Percentiles rank a stretch among this genome's conserved stretches.
phyloP scores from a whole-genome alignment of 2,329 filamentous ascomycete genomes.

The Colletotrichum musicola region DNA sequence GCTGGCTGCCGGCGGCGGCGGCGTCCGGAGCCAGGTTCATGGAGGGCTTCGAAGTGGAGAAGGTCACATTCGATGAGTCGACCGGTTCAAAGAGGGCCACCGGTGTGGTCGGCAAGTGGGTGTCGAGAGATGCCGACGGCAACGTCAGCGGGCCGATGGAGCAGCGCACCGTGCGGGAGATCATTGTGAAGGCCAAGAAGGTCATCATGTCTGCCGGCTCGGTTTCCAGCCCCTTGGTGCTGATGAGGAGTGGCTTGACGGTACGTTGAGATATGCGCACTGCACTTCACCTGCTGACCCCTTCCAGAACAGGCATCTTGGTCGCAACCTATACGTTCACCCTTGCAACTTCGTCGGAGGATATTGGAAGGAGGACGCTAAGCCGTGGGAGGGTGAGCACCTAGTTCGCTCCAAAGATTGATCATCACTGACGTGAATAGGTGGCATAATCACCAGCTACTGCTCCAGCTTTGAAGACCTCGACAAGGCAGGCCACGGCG shows the following conservation, averaged over 20 bases:
- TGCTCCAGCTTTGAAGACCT: slow-evolving; percentile 84
- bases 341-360: slow-evolving; percentile 73
- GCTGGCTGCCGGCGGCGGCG: slow-evolving; percentile 84
- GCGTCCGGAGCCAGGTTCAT: slow-evolving; percentile 83
- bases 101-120: slow-evolving; percentile 83
- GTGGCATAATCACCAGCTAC: slow-evolving; percentile 83
- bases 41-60: slow-evolving; percentile 82
- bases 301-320: slow-evolving; percentile 79
- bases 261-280: slow-evolving; percentile 54
- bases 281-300: slow-evolving; percentile 39
- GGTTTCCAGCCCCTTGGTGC: slow-evolving; percentile 80
- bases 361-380: slow-evolving; percentile 77
- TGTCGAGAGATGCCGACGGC: slow-evolving; percentile 74
- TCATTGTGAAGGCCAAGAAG: slow-evolving; percentile 82
- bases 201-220: slow-evolving; percentile 84
- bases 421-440: slow-evolving; percentile 52
- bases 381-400: slow-evolving; percentile 72
- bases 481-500: slow-evolving; percentile 83
- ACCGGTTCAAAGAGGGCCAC: slow-evolving; percentile 67
- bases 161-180: slow-evolving; percentile 65
- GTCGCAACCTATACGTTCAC: slow-evolving; percentile 84
- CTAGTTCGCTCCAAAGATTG: not conserved
- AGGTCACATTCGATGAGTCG: slow-evolving; percentile 74
- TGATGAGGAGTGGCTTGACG: slow-evolving; percentile 82
- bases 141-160: slow-evolving; percentile 64